Base-by-base conservation (phyloP, 768 basidiomycete genomes). In the Suillus luteus region DNA sequence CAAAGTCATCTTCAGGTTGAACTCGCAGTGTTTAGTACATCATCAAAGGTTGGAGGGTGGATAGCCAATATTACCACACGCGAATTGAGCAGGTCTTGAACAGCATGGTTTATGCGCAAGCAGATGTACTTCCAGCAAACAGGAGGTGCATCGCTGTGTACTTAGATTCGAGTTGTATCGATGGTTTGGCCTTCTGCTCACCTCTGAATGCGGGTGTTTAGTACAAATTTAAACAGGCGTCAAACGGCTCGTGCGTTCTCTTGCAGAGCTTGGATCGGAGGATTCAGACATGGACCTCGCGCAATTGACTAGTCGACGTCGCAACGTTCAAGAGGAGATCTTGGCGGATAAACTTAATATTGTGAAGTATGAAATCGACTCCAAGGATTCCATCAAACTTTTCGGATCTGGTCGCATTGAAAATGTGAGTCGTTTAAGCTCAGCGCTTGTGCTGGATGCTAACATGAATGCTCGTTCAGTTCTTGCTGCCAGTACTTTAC, bases 391-490 rank as follows among this genome's bases (percentile, higher is more conserved):
- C 0, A 62, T 77, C 2, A 61, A 57, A 15, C 66, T 78, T 31
- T 70, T 67, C 0, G 78, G 77, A 6, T 70, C 70, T 1, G 76
- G 78, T 8, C 65, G 77, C 31, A 75, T 78, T 22, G 78, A 79
- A 65, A 66, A 72, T 52, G 78, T 77, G 37, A 40, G 73, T 64
- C 37, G 0, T 12, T 55, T 6, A 40, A 35, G 6, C 24, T 55
- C 24, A 12, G 11, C 46, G 22, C 31, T 44, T 41, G 9, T 5
- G 27, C 59, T 31, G 22, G 27, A 59, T n/a, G 41, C 51, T 54
- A 27, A 41, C 14, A 49, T 38, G 31, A 10, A 3, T 11, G 27
- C 37, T 68, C 46, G 17, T 38, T 43, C 19, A 80, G 78, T 74
- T 73, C 60, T 49, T 79, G 10, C 69, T 78, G 3, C 77, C 78